Conservation (phyloP, 805 yeast species). For the Saccharomycopsis fodiens region DNA sequence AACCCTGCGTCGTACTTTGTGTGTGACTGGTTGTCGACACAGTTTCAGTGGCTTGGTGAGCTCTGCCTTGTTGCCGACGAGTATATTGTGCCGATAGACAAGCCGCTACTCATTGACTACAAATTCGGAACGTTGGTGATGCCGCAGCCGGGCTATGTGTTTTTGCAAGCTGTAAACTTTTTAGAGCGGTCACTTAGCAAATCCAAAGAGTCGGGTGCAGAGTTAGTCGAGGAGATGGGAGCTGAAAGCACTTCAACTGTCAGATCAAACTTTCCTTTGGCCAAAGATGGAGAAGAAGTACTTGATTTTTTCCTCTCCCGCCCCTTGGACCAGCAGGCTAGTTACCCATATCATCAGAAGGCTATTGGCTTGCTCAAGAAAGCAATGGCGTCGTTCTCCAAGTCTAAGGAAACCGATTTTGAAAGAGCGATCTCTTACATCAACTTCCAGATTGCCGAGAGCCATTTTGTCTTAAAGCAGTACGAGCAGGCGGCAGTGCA, state of each 20-base stretch:
- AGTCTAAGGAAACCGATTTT: conserved; percentile 25
- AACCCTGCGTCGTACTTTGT: conserved; percentile 26
- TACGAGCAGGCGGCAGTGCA: conserved; percentile 36
- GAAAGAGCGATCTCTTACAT: conserved; percentile 35
- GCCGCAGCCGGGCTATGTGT: conserved; percentile 38
- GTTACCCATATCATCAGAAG: conserved; percentile 18
- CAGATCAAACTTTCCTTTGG: conserved; percentile 4
- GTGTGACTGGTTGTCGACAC: conserved; percentile 52
- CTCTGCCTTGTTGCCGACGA: conserved; percentile 43
- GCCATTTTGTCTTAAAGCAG: conserved; percentile 28
- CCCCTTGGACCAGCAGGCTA: conserved; percentile 23
- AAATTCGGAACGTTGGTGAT: conserved; percentile 27
- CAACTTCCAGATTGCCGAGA: conserved; percentile 46
- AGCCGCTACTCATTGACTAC: conserved; percentile 28
- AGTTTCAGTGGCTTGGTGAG: conserved; percentile 59
- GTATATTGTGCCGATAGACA: conserved; percentile 31
- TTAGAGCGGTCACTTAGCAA: conserved; percentile 17
- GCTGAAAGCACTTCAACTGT: not conserved
- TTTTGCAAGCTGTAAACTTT: conserved; percentile 32
- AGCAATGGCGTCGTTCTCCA: conserved; percentile 17
- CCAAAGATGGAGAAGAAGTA: not conserved
- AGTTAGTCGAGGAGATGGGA: not conserved
- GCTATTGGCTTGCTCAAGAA: conserved; percentile 17
- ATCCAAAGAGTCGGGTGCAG: conserved; percentile 15
- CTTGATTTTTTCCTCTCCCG: conserved; percentile 27